Evolutionary conservation across 352 stramenopile species (phyloP), one percentile per base, ranked within the genome.

Genomic region (Phytophthora tubulina): DNA sequence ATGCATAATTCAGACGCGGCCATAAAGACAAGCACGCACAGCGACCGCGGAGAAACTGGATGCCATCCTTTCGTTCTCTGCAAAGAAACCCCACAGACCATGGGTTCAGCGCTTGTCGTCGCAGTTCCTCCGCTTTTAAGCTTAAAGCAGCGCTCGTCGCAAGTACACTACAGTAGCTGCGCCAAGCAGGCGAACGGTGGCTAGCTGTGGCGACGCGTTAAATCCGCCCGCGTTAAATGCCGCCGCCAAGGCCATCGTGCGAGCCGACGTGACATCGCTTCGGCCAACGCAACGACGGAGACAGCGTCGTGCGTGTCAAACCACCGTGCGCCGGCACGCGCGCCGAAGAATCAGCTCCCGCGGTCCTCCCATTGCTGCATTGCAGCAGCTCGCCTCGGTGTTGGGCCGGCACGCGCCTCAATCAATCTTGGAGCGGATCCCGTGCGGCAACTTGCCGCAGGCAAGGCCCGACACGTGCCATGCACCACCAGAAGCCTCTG

Each of bases 401-500:
- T 5, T 21, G 13, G 13, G 39, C 21, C 21, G 21, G 21, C 21
- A 27, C 21, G 21, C 1, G 21, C 21, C 21, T 27, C 1, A 27
- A 27, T 27, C 21, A 27, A 27, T 27, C 21, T 27, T 27, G 21
- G 21, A 44, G 38, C 38, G 38, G 38, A 44, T 44, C 38, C 38
- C 38, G 4, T 44, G 38, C 38, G 7, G 15, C 11, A 15, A 0
- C 39, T 44, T 15, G 38, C 38, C 38, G 13, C 9, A 8, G 11
- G 38, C 38, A 6, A 44, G 38, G n/a, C 38, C 1, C 14, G 8
- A 39, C 63, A 35, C 54, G 63, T 59, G 63, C 45, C 49, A 14
- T 39, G 45, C 63, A 50, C 54, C 63, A 69, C 62, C 62, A 69
- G 62, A 69, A 69, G 62, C 38, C 62, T 69, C 15, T 70, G 62